phyloP scores from a whole-genome alignment of 495 filamentous ascomycete species.

The Aspergillus kassunensis region DNA sequence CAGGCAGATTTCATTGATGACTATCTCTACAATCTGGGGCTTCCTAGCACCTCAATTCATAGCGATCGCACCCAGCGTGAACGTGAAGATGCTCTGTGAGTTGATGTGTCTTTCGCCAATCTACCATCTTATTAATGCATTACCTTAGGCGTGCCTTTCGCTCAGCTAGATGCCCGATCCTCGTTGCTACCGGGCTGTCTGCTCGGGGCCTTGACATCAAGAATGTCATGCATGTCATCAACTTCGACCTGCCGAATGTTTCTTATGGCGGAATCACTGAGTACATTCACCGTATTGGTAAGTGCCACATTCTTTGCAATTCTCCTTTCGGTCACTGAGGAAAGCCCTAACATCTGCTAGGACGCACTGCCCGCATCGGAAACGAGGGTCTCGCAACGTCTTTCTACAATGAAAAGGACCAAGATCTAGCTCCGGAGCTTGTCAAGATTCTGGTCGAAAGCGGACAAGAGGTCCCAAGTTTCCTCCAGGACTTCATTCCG shows the following conservation, averaged over 20 bases:
- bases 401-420: slow-evolving; percentile 76
- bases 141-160: slow-evolving; percentile 76
- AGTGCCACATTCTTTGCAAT: slow-evolving; percentile 17
- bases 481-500: slow-evolving; percentile 62
- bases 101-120: slow-evolving; percentile 11
- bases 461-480: slow-evolving; percentile 74
- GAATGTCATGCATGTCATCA: slow-evolving; percentile 86
- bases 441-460: slow-evolving; percentile 78
- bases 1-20: slow-evolving; percentile 81
- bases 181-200: slow-evolving; percentile 80
- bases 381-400: slow-evolving; percentile 82
- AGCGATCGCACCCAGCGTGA: slow-evolving; percentile 82
- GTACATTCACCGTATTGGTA: slow-evolving; percentile 92
- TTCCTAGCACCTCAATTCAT: slow-evolving; percentile 86
- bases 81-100: slow-evolving; percentile 86
- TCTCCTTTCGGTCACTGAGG: not conserved
- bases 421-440: slow-evolving; percentile 62
- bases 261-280: slow-evolving; percentile 84
- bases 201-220: slow-evolving; percentile 89
- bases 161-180: slow-evolving; percentile 64
- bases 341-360: slow-evolving; percentile 36
- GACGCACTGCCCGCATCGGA: slow-evolving; percentile 92
- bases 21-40: slow-evolving; percentile 69
- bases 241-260: slow-evolving; percentile 74
- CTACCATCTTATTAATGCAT: not conserved